Evolutionary conservation across 495 filamentous ascomycete species (phyloP).

Genomic region (Xylaria sp.): DNA sequence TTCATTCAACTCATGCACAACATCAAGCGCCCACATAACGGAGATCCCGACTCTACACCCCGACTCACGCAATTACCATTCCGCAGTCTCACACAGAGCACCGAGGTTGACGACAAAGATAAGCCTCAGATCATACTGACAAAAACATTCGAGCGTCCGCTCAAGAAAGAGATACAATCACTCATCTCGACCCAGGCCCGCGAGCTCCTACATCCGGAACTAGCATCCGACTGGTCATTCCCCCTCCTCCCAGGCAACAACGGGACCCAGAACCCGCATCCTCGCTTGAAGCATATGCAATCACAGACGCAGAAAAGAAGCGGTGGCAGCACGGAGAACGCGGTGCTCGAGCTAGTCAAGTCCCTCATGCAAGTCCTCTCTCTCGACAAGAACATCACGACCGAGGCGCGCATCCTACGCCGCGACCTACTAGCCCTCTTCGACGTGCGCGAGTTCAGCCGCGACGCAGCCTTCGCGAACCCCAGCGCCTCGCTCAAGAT

Average conservation of each 20-base stretch:
- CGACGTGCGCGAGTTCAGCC: constrained; percentile 91
- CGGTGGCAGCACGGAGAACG: constrained; percentile 57
- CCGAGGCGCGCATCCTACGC: constrained; percentile 84
- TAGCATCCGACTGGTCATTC: constrained; percentile 87
- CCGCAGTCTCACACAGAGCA: constrained; percentile 50
- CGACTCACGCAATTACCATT: constrained; percentile 81
- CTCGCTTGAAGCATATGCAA: constrained; percentile 35
- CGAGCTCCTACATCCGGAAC: constrained; percentile 87
- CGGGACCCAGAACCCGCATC: constrained; percentile 52
- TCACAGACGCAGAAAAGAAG: constrained; percentile 44
- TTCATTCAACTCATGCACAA: constrained; percentile 95
- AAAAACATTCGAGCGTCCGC: constrained; percentile 80
- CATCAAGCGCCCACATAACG: constrained; percentile 70
- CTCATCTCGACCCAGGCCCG: constrained; percentile 84
- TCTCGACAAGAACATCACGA: constrained; percentile 83
- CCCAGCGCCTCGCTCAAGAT: constrained; percentile 78
- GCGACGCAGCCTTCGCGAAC: constrained; percentile 85
- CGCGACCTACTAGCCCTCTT: constrained; percentile 90
- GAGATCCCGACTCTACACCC: constrained; percentile 63
- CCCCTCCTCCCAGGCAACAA: constrained; percentile 77
- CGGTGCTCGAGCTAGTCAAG: constrained; percentile 89
- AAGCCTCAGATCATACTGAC: constrained; percentile 70
- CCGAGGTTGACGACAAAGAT: constrained; percentile 63
- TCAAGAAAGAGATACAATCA: constrained; percentile 83
- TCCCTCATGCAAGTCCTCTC: constrained; percentile 87